These are phyloP conservation scores for Centrapalus pauciflorus DNA, from an alignment of 129 eudicot species.

Conservation along the genomic window DNA sequence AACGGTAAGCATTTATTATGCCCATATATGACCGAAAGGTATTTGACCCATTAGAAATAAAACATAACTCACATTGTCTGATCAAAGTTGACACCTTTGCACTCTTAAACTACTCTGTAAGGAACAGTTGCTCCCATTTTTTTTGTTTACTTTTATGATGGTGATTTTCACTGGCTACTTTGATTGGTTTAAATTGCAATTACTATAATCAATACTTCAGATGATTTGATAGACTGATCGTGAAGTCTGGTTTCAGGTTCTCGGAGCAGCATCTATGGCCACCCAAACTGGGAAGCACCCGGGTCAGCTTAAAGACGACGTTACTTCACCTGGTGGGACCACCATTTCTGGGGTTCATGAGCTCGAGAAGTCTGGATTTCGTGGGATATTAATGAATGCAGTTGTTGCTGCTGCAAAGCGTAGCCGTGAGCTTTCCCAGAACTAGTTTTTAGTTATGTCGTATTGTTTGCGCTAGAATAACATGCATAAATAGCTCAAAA, in stretches of 20 bases:
- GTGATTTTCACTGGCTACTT: no score
- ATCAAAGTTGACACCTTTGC: no score
- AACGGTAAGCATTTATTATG: conserved; percentile 47
- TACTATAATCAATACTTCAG: no score
- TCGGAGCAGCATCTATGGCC: conserved; percentile 93
- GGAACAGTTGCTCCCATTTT: no score
- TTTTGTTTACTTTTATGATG: no score
- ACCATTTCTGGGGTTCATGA: conserved; percentile 95
- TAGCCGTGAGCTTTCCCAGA: conserved; percentile 69
- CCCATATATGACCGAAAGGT: no score
- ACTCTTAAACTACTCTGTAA: no score
- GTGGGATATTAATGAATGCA: conserved; percentile 87
- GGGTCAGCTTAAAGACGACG: conserved; percentile 97
- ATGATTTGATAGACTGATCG: no score
- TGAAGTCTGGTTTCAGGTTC: conserved; percentile 42
- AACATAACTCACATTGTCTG: no score
- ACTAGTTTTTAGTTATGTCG: conserved; percentile 20
- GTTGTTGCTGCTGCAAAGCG: conserved; percentile 96
- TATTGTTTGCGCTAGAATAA: not conserved
- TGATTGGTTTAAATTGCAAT: no score
- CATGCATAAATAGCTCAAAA: not conserved
- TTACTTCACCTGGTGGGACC: conserved; percentile 96
- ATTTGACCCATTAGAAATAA: no score
- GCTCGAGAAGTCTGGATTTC: conserved; percentile 86
- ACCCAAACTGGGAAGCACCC: conserved; percentile 72